Conservation (phyloP, 2,329 filamentous ascomycete genomes). For the Alternaria arborescens region DNA sequence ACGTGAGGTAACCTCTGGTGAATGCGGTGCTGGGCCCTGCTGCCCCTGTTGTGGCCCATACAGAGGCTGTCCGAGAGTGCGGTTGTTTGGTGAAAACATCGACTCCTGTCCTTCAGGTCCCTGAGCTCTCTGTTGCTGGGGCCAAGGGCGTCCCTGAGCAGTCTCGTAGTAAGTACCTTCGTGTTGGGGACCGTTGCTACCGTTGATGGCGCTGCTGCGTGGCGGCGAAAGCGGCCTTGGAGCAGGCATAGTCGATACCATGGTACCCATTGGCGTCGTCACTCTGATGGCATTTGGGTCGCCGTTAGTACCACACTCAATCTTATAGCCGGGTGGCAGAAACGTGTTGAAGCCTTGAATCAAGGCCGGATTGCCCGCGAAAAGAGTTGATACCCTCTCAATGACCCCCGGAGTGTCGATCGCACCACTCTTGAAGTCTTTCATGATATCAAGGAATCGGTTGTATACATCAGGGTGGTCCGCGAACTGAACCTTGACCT, state of each 20-base stretch:
- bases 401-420: constrained; percentile 99
- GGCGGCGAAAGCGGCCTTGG: constrained; percentile 57
- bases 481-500: constrained; percentile 97
- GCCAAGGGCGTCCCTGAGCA: constrained; percentile 50
- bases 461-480: constrained; percentile 98
- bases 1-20: constrained; percentile 47
- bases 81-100: constrained; percentile 56
- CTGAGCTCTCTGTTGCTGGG: constrained; percentile 44
- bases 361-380: constrained; percentile 91
- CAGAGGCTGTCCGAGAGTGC: constrained; percentile 52
- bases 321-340: constrained; percentile 91
- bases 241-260: constrained; percentile 81
- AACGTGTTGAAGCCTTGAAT: constrained; percentile 99
- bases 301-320: constrained; percentile 92
- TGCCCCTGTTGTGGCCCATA: constrained; percentile 48
- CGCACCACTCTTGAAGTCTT: constrained; percentile 98
- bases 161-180: constrained; percentile 50
- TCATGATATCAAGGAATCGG: constrained; percentile 97
- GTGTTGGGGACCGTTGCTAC: constrained; percentile 59
- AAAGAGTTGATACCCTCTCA: constrained; percentile 92
- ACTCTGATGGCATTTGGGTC: constrained; percentile 96
- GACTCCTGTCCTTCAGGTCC: constrained; percentile 48
- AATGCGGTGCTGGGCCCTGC: constrained; percentile 45
- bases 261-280: constrained; percentile 97
- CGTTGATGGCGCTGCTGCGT: constrained; percentile 62